Conservation (phyloP, 345 rosid genomes). For the Sonneratia caseolaris region DNA sequence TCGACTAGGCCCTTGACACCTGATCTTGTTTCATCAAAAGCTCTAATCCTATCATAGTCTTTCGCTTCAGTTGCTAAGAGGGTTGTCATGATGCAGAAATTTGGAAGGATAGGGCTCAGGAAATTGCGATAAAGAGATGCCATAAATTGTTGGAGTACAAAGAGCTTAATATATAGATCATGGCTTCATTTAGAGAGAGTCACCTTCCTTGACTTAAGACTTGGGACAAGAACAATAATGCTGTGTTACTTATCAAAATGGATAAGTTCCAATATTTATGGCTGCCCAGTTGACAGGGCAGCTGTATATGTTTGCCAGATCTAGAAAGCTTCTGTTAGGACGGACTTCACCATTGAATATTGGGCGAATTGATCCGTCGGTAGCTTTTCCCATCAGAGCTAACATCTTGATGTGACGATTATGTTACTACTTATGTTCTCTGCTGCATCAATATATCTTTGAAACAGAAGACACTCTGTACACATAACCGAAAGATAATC, state of each 20-base stretch:
- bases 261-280: not conserved
- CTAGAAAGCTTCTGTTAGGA: not conserved
- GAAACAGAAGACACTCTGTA: not conserved
- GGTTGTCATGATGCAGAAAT: not conserved
- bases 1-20: conserved; percentile 17
- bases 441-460: not conserved
- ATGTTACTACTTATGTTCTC: too few relatives aligned
- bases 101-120: not conserved
- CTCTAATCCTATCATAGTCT: conserved; percentile 3
- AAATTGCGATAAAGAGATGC: not conserved
- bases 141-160: too few relatives aligned
- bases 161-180: too few relatives aligned
- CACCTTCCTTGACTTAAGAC: not conserved
- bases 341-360: too few relatives aligned
- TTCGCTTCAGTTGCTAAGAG: not conserved
- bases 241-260: not conserved
- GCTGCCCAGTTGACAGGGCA: not conserved
- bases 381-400: too few relatives aligned
- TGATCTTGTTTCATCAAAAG: conserved; percentile 14
- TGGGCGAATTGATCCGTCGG: too few relatives aligned
- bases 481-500: too few relatives aligned
- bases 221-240: not conserved
- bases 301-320: not conserved
- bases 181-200: not conserved
- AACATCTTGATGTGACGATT: too few relatives aligned